Evolutionary conservation across 768 basidiomycete genomes (phyloP).

Genomic region (Agaricus subrufescens): DNA sequence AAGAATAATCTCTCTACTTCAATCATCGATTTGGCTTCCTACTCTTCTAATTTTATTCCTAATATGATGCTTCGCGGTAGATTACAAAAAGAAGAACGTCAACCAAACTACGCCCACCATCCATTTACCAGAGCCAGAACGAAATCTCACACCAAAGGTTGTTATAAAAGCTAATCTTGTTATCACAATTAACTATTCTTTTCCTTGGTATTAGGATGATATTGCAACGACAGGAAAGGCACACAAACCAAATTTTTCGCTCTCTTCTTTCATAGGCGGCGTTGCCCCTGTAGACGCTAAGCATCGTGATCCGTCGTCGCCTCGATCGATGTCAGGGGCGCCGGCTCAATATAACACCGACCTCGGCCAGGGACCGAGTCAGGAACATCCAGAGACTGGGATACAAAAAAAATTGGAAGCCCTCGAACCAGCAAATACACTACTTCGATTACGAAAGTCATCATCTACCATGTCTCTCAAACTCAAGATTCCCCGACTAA

Average conservation of each 20-base stretch:
- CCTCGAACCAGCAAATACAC: neutral
- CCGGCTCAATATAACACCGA: neutral
- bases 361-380: too few relatives aligned
- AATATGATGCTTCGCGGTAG: neutral
- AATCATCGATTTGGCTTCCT: too few relatives aligned
- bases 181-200: too few relatives aligned
- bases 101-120: neutral
- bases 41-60: too few relatives aligned
- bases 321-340: neutral
- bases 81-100: neutral
- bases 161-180: neutral
- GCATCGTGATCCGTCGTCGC: constrained; percentile 2
- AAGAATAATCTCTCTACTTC: too few relatives aligned
- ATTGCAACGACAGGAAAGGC: neutral
- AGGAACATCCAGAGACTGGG: too few relatives aligned
- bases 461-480: constrained; percentile 1
- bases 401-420: neutral
- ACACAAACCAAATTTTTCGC: constrained; percentile 3
- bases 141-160: neutral
- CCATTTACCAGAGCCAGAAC: neutral
- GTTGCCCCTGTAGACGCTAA: too few relatives aligned
- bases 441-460: neutral
- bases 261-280: neutral
- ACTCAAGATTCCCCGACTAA: constrained; percentile 4
- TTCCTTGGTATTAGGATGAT: neutral